Conservation (phyloP, 2,329 filamentous ascomycete species). For the Colletotrichum destructivum region DNA sequence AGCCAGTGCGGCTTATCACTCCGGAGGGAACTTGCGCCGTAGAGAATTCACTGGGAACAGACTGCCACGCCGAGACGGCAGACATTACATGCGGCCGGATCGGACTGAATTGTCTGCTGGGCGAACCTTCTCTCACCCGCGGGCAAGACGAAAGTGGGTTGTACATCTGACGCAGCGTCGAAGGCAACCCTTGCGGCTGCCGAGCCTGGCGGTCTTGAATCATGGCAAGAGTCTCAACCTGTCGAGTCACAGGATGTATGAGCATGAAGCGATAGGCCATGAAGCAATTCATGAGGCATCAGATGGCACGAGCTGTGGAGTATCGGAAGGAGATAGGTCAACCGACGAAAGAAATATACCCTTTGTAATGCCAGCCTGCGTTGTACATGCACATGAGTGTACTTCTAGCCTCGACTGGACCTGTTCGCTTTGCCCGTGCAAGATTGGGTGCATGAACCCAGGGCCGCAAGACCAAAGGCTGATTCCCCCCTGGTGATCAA, state of each 20-base stretch:
- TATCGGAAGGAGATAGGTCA: conserved; percentile 26
- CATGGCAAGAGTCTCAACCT: background rate
- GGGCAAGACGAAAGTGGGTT: background rate
- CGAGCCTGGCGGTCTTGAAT: background rate
- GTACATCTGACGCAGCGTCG: background rate
- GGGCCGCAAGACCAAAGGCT: background rate
- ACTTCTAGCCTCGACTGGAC: no score
- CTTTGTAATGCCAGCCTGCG: conserved; percentile 35
- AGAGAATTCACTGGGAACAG: background rate
- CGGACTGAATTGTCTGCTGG: background rate
- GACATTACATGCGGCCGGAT: conserved; percentile 1
- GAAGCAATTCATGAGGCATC: conserved; percentile 30
- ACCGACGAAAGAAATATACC: conserved; percentile 38
- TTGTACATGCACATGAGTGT: background rate
- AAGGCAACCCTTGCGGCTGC: background rate
- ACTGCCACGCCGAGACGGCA: conserved; percentile 11
- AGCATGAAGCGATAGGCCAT: conserved; percentile 6
- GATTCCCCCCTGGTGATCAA: background rate
- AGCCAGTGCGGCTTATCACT: conserved; percentile 8
- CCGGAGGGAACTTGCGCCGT: background rate
- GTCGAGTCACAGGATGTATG: conserved; percentile 6
- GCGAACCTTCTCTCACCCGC: background rate
- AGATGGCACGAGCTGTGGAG: conserved; percentile 15
- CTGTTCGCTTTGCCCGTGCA: background rate
- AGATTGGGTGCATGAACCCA: background rate